Percentiles rank a stretch among this genome's conserved stretches.
Conservation (phyloP, 352 stramenopile genomes). For the Globisporangium spinosum region DNA sequence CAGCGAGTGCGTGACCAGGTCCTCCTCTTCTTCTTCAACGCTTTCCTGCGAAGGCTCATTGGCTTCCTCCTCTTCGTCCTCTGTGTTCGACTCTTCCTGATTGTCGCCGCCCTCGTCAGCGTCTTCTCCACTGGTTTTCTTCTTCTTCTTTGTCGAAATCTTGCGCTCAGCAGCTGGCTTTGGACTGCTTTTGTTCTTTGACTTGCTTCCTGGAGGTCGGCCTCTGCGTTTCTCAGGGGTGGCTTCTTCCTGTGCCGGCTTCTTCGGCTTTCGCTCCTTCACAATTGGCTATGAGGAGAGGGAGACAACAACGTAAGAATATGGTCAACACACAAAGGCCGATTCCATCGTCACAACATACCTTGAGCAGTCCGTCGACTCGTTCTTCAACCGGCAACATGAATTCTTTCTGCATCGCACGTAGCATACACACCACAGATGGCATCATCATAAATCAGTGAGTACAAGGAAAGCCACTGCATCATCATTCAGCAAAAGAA, state of each 20-base stretch:
- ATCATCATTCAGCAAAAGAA: background rate
- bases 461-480: background rate
- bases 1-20: constrained; percentile 27
- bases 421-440: constrained; percentile 9
- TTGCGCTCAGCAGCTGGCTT: constrained; percentile 12
- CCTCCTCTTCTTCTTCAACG: constrained; percentile 42
- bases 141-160: constrained; percentile 27
- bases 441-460: constrained; percentile 2
- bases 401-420: constrained; percentile 47
- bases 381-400: constrained; percentile 50
- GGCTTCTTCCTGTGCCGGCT: constrained; percentile 16
- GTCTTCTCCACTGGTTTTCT: background rate
- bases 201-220: constrained; percentile 34
- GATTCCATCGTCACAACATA: background rate
- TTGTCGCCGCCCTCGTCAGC: constrained; percentile 18
- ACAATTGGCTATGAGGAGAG: constrained; percentile 6
- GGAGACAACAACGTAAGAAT: background rate
- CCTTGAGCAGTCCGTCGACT: constrained; percentile 53
- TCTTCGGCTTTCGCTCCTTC: constrained; percentile 19
- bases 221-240: constrained; percentile 45
- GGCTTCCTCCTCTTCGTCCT: constrained; percentile 10
- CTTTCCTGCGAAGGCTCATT: constrained; percentile 16
- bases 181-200: constrained; percentile 30
- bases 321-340: background rate
- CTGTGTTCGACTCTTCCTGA: constrained; percentile 11